These are phyloP conservation scores for Tribonema minus DNA, from an alignment of 108 stramenopile species.

Conservation along the genomic window DNA sequence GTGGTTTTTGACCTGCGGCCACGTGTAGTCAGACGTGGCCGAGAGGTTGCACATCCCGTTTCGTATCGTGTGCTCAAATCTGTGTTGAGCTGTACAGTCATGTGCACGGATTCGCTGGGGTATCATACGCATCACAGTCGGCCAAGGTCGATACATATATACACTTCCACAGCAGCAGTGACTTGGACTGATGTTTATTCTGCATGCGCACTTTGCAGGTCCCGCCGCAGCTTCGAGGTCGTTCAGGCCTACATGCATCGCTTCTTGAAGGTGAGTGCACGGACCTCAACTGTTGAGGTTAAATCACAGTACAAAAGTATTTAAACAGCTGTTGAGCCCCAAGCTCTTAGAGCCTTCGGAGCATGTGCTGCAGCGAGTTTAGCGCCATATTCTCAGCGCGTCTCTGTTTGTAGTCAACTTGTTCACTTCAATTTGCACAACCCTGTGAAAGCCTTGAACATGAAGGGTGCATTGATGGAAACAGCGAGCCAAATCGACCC, in stretches of 20 bases:
- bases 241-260: constrained; percentile 46
- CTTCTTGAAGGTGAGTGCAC: constrained; percentile 19
- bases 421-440: too few relatives aligned
- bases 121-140: not conserved
- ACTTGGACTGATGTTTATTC: not conserved
- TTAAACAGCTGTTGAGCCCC: too few relatives aligned
- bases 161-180: not conserved
- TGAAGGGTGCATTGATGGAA: too few relatives aligned
- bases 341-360: too few relatives aligned
- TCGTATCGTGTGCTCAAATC: not conserved
- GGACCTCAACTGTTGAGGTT: not conserved
- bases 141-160: not conserved
- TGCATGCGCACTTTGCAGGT: not conserved
- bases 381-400: too few relatives aligned
- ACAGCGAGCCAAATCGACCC: too few relatives aligned
- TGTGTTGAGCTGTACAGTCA: not conserved
- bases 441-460: too few relatives aligned
- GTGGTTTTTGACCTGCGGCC: too few relatives aligned
- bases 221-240: constrained; percentile 30
- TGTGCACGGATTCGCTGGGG: not conserved
- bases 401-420: too few relatives aligned
- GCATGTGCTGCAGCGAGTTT: too few relatives aligned
- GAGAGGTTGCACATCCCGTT: too few relatives aligned
- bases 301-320: not conserved
- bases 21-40: too few relatives aligned